Percentiles rank a stretch among this genome's conserved stretches.
phyloP scores from a whole-genome alignment of 2,329 filamentous ascomycete species.

The Rhinocladiella mackenziei region DNA sequence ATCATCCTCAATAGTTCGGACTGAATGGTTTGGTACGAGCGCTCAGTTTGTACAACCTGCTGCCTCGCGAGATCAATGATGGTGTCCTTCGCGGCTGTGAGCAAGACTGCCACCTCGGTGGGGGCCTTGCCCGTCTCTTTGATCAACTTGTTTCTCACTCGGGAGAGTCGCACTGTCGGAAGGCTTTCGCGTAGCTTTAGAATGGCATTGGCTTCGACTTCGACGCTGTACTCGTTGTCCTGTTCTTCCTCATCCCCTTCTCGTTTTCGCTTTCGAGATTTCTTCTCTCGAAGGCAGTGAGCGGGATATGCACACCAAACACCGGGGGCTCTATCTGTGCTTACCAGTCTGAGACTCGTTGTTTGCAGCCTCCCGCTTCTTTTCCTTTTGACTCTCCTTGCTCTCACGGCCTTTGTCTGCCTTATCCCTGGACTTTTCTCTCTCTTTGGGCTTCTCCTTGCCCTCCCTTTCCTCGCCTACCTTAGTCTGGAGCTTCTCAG shows the following conservation, averaged over 20 bases:
- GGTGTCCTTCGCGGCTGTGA: slow-evolving; percentile 15
- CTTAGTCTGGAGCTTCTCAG: slow-evolving; percentile 6
- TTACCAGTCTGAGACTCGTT: no score
- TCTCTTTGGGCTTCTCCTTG: slow-evolving; percentile 3
- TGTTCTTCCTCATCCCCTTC: slow-evolving; percentile 2
- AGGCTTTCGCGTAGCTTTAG: slow-evolving; percentile 18
- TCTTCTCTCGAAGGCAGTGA: no score
- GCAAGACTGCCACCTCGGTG: slow-evolving; percentile 16
- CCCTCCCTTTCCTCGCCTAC: no score
- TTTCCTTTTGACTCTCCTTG: no score
- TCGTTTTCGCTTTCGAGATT: slow-evolving; percentile 16
- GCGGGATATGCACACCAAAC: no score
- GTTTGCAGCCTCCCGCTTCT: no score
- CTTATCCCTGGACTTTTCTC: no score
- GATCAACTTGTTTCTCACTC: slow-evolving; percentile 8
- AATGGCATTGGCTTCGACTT: slow-evolving; percentile 18
- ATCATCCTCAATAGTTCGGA: slow-evolving; percentile 19
- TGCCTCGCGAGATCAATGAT: slow-evolving; percentile 21
- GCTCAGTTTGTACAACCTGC: slow-evolving; percentile 15
- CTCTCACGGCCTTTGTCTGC: slow-evolving; percentile 1
- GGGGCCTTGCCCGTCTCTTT: slow-evolving; percentile 11
- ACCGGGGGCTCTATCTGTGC: no score
- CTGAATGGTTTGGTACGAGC: slow-evolving; percentile 7
- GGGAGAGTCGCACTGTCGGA: slow-evolving; percentile 10
- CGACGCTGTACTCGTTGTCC: slow-evolving; percentile 5